These are phyloP conservation scores for Camellia lanceoleosa DNA, from an alignment of 148 eudicot genomes.

Conservation along the genomic window DNA sequence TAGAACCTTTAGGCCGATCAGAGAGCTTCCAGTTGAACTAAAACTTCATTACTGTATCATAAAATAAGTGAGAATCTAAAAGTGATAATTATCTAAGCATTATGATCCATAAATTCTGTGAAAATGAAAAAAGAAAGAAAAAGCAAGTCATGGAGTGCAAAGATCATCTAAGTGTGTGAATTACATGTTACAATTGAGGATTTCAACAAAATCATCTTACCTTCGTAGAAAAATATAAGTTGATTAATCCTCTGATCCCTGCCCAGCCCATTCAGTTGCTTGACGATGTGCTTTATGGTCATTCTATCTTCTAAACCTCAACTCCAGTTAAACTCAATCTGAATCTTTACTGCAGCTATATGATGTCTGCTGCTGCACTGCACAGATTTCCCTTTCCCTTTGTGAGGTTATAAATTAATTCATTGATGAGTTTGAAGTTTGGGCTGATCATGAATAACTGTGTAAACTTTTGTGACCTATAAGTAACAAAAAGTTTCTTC, in stretches of 20 bases:
- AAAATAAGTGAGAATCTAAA: too few relatives aligned
- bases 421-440: not conserved
- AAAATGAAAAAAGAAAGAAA: too few relatives aligned
- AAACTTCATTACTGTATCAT: too few relatives aligned
- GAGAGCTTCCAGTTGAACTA: too few relatives aligned
- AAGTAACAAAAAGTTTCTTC: not conserved
- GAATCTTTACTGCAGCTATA: not conserved
- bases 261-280: not conserved
- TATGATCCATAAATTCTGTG: too few relatives aligned
- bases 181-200: too few relatives aligned
- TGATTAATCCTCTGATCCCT: slow-evolving; percentile 3
- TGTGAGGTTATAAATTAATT: not conserved
- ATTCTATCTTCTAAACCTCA: not conserved
- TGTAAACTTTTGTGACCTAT: not conserved
- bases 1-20: too few relatives aligned
- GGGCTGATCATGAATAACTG: not conserved
- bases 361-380: not conserved
- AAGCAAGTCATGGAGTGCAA: too few relatives aligned
- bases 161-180: too few relatives aligned
- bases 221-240: not conserved
- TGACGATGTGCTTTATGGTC: not conserved
- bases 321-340: not conserved
- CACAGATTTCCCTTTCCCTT: not conserved
- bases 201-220: too few relatives aligned
- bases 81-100: too few relatives aligned